phyloP scores from a whole-genome alignment of 2,329 filamentous ascomycete genomes.

The Epichloe sylvatica region DNA sequence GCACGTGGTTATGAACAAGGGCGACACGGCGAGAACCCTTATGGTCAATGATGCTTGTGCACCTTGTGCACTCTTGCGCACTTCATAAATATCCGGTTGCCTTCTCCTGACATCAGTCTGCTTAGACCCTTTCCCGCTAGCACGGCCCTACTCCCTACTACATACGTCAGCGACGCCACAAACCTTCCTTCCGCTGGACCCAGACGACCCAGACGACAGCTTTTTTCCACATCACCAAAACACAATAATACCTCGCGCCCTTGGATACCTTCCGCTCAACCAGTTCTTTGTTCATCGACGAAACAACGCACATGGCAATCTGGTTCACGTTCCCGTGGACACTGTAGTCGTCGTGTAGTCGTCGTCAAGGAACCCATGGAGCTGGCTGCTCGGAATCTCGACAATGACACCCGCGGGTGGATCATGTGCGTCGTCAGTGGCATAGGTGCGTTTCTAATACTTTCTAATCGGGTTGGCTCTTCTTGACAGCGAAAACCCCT shows the following conservation, averaged over 20 bases:
- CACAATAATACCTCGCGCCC: no score
- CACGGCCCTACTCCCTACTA: neutral
- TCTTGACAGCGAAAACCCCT: slow-evolving; percentile 7
- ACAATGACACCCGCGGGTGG: slow-evolving; percentile 86
- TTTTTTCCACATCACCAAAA: neutral
- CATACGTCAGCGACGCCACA: slow-evolving; percentile 1
- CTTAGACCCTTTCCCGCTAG: neutral
- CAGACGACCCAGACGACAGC: neutral
- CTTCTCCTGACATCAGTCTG: no score
- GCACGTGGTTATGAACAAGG: neutral
- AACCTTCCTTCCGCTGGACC: neutral
- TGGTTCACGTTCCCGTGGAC: neutral
- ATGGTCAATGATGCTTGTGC: slow-evolving; percentile 1
- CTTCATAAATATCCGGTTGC: neutral
- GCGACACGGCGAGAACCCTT: slow-evolving; percentile 7
- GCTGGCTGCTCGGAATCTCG: slow-evolving; percentile 25
- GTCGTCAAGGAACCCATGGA: slow-evolving; percentile 20
- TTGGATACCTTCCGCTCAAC: neutral
- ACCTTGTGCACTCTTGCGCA: neutral
- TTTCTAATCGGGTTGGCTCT: slow-evolving; percentile 9
- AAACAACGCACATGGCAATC: neutral
- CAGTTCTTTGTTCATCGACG: neutral
- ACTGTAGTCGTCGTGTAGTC: neutral
- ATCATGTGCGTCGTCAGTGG: slow-evolving; percentile 81
- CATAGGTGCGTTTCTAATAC: slow-evolving; percentile 35